Base-by-base conservation (phyloP, 331 rosid genomes). In the Malus hybrid region DNA sequence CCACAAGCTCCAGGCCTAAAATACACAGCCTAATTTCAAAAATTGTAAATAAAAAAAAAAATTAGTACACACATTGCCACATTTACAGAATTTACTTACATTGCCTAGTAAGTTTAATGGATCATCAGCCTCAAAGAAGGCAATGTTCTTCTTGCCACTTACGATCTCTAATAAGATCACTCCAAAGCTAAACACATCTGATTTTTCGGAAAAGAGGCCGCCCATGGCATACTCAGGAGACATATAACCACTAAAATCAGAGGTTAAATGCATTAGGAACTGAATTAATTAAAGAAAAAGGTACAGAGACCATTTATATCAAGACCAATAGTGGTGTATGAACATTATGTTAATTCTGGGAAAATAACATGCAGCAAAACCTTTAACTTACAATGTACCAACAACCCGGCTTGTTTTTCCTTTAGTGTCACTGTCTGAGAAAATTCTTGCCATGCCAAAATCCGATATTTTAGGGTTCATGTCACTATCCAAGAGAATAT, bases 1-100 rank as follows among this genome's bases (percentile, higher is more conserved):
- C 79, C 79, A 75, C 24, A 66, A 65, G 6, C 33, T 75, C 79
- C 79, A 75, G 30, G 79, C 73, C 79, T 75, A 18, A 19, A 68
- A 5, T 16, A 28, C 28, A 63, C 33, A 74, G 20, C 53, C 75
- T 16, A 19, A 74, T 26, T 29, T 63, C 69, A 46, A 10, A 39
- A 19, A 22, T 10, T 3, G 0, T 18, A 64, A 64, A 19, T 36
- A 34, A 12, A 19, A n/a, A 4, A 19, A 19, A 2, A 3, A 11
- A 30, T 11, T 61, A 57, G 22, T 1, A 53, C 63, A 9, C 15
- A 32, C 6, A 53, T 55, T n/a, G 1, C 1, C 20, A 53, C 3
- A 1, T 9, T 32, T 33, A 7, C 5, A 13, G 19, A n/a, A 20
- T 63, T 65, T 65, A 18, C 71, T 30, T 34, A 75, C 79, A 39